phyloP scores from a whole-genome alignment of 768 basidiomycete genomes.

The Tricholomella constricta region DNA sequence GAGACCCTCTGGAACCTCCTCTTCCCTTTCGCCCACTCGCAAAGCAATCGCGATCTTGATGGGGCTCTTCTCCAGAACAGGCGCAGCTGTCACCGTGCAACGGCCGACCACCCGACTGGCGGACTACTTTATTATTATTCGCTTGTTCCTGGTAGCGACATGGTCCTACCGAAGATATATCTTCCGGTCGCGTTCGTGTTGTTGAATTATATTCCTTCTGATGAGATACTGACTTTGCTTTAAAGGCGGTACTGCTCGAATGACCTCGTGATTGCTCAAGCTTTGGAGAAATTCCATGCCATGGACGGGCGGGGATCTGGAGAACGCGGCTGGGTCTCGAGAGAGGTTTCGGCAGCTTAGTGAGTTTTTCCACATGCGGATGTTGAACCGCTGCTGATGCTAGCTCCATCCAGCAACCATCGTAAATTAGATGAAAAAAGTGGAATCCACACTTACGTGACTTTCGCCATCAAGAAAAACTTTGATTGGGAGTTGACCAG shows the following conservation, averaged over 20 bases:
- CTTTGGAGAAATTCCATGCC: conserved; percentile 29
- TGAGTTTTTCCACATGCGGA: conserved; percentile 14
- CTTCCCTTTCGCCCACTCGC: conserved; percentile 29
- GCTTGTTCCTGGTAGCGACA: conserved; percentile 26
- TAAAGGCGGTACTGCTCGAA: conserved; percentile 30
- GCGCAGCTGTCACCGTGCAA: conserved; percentile 8
- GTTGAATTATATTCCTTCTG: not conserved
- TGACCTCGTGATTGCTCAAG: conserved; percentile 26
- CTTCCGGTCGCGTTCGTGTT: conserved; percentile 33
- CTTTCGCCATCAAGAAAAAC: conserved; percentile 31
- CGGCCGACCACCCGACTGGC: conserved; percentile 26
- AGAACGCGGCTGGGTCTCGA: conserved; percentile 29
- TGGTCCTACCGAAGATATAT: conserved; percentile 33
- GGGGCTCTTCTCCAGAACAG: conserved; percentile 8
- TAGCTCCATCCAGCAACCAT: conserved; percentile 21
- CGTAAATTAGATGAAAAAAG: conserved; percentile 21
- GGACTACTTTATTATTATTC: conserved; percentile 34
- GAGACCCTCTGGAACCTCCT: conserved; percentile 31
- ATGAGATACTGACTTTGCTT: not conserved
- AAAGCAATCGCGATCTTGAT: conserved; percentile 23
- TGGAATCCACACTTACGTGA: conserved; percentile 35
- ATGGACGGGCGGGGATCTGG: conserved; percentile 15
- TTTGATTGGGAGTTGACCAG: conserved; percentile 33
- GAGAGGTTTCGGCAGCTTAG: conserved; percentile 29
- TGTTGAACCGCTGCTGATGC: not conserved